A percentile compares a stretch with the other conserved stretches of the same genome.
Evolutionary conservation across 768 basidiomycete species (phyloP).

Genomic region (Lentinula boryana): DNA sequence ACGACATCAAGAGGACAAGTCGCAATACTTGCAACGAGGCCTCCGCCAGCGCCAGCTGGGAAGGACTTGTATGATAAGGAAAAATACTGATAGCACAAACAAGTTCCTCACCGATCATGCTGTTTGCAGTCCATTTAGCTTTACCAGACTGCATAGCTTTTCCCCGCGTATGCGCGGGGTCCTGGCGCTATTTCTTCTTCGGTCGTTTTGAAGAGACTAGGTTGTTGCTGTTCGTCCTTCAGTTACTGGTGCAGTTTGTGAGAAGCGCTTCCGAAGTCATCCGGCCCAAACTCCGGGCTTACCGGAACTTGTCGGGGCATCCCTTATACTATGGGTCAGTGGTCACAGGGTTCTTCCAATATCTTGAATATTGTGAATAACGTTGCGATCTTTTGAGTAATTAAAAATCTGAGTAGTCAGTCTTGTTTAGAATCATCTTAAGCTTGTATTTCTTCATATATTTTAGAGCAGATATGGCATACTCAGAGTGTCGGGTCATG

Average conservation of each 20-base stretch:
- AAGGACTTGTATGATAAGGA: constrained; percentile 4
- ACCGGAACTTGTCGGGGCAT: neutral
- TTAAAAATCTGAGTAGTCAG: too few species aligned
- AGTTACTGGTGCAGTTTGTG: neutral
- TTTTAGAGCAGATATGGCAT: too few species aligned
- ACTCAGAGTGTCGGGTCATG: too few species aligned
- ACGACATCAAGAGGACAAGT: constrained; percentile 98
- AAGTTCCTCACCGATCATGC: constrained; percentile 68
- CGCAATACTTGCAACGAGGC: constrained; percentile 85
- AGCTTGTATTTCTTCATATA: too few species aligned
- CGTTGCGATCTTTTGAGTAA: too few species aligned
- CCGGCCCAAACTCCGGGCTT: neutral
- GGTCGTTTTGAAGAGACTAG: constrained; percentile 10
- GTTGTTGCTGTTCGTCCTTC: neutral
- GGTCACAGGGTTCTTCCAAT: too few species aligned
- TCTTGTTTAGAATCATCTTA: too few species aligned
- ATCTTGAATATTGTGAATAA: too few species aligned
- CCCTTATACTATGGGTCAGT: too few species aligned
- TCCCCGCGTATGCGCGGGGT: constrained; percentile 57
- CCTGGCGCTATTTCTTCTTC: constrained; percentile 17
- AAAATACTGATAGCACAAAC: constrained; percentile 8
- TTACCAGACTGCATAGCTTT: constrained; percentile 59
- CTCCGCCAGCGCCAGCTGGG: constrained; percentile 90
- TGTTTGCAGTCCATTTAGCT: constrained; percentile 66
- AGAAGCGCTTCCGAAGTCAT: neutral